These are phyloP conservation scores for Solanum chmielewskii DNA, from an alignment of 257 asterid genomes.

Conservation along the genomic window DNA sequence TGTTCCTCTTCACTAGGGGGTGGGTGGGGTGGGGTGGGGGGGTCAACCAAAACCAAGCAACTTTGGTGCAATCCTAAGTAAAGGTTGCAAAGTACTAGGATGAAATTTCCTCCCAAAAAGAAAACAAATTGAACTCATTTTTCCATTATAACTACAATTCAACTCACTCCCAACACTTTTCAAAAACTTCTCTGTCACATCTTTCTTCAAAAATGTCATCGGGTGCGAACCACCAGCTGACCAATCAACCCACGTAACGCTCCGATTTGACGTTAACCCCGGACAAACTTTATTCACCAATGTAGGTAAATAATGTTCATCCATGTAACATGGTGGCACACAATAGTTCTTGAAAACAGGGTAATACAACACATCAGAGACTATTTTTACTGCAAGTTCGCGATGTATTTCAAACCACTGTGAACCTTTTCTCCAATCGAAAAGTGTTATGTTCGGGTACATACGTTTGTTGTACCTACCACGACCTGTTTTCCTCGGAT, in stretches of 20 bases:
- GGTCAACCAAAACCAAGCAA: slow-evolving; percentile 20
- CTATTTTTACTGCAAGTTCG: slow-evolving; percentile 35
- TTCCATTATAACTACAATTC: slow-evolving; percentile 50
- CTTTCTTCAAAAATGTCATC: slow-evolving; percentile 18
- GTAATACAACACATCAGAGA: slow-evolving; percentile 41
- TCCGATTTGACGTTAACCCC: slow-evolving; percentile 36
- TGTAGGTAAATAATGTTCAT: slow-evolving; percentile 77
- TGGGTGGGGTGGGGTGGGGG: background rate
- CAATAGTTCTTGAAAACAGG: slow-evolving; percentile 47
- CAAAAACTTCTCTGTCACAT: slow-evolving; percentile 31
- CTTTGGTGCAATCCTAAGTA: slow-evolving; percentile 45
- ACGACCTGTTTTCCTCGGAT: slow-evolving; percentile 47
- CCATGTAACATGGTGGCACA: slow-evolving; percentile 81
- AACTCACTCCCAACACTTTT: slow-evolving; percentile 23
- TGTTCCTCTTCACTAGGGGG: background rate
- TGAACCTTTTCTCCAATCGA: slow-evolving; percentile 72
- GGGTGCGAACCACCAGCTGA: slow-evolving; percentile 65
- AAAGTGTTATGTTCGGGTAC: slow-evolving; percentile 33
- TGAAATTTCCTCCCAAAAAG: slow-evolving; percentile 80
- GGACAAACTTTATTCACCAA: slow-evolving; percentile 46
- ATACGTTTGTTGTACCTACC: slow-evolving; percentile 62
- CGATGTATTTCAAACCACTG: slow-evolving; percentile 65
- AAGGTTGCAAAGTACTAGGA: slow-evolving; percentile 46
- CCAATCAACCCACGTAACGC: slow-evolving; percentile 77
- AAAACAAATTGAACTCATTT: slow-evolving; percentile 36